Base-by-base conservation (phyloP, 2,329 filamentous ascomycete species). In the Venturia carpophila region DNA sequence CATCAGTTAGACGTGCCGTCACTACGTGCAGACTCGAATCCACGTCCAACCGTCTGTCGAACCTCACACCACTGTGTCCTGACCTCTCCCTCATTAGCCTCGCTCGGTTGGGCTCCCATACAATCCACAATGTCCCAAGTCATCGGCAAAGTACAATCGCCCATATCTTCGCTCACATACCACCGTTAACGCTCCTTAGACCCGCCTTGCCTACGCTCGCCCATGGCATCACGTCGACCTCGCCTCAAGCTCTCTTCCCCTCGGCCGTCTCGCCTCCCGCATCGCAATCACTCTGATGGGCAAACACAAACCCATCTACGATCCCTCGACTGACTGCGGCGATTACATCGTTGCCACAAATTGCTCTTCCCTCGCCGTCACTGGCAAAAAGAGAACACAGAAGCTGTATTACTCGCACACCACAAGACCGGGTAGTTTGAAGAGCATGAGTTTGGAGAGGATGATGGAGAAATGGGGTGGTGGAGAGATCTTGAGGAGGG, bases 221-320 rank as follows among this genome's bases (percentile, higher is more conserved):
- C 87, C 89, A 80, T 99, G 95, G 94, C 94, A 99, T 79, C 87
- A 90, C 86, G 76, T 97, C 83, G 76, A 94, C 82, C 78, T 90
- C 79, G 73, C 82, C 81, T 70, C 87, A 78, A 76, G 83, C 70
- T 74, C 81, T 0, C 91, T 92, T 17, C 87, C 91, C n/a, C 88
- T 97, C 49, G 93, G 93, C 70, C 91, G 93, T 52, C 83, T 97
- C 63, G 93, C 93, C 67, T 91, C 89, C 64, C 87, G 89, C 68
- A 96, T 97, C 76, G 93, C 92, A 68, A 82, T 88, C 64, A 82
- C 91, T 67, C 86, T 97, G 63, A 97, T 97, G 92, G 94, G 94
- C 79, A 99, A 99, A 83, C 89, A 99, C 84, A 99, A 99, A 80
- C 94, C 94, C 27, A 96, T 94, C 77, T 99, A 87, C 80, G 91